phyloP scores from a whole-genome alignment of 2,329 filamentous ascomycete genomes.

The Paradendryphiella salina region DNA sequence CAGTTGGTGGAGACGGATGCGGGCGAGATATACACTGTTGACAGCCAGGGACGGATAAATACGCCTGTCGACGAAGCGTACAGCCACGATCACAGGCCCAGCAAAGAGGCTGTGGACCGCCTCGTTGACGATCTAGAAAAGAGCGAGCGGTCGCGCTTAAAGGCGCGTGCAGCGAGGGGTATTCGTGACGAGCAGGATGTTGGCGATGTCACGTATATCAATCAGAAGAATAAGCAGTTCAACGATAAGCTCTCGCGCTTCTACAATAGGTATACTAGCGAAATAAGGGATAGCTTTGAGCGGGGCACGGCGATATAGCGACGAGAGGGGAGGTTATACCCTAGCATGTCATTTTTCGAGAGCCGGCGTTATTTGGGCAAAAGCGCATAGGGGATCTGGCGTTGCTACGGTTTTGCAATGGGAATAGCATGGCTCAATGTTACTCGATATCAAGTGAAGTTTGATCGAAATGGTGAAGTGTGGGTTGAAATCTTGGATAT shows the following conservation, averaged over 20 bases:
- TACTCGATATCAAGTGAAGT: too few relatives aligned
- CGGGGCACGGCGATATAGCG: constrained; percentile 86
- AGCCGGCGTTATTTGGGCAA: constrained; percentile 7
- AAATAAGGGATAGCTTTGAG: constrained; percentile 97
- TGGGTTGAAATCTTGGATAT: constrained; percentile 12
- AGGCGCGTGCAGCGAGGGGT: constrained; percentile 81
- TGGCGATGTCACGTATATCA: constrained; percentile 96
- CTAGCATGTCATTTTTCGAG: constrained; percentile 16
- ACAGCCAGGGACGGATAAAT: constrained; percentile 88
- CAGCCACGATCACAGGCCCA: constrained; percentile 83
- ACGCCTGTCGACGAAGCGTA: constrained; percentile 80
- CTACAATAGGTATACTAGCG: constrained; percentile 97
- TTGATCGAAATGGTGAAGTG: neutral
- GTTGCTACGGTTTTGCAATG: neutral
- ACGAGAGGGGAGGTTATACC: constrained; percentile 26
- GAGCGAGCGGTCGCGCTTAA: constrained; percentile 82
- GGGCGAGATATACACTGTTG: constrained; percentile 84
- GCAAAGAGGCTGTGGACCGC: constrained; percentile 82
- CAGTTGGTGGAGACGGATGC: constrained; percentile 96
- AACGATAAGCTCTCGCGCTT: constrained; percentile 95
- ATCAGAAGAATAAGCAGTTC: constrained; percentile 99
- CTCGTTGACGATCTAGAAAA: constrained; percentile 84
- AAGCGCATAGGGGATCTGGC: constrained; percentile 2
- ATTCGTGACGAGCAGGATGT: constrained; percentile 72
- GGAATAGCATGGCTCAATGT: neutral